Evolutionary conservation across 164 flowering plant species (phyloP).

Genomic region (Stephania japonica): DNA sequence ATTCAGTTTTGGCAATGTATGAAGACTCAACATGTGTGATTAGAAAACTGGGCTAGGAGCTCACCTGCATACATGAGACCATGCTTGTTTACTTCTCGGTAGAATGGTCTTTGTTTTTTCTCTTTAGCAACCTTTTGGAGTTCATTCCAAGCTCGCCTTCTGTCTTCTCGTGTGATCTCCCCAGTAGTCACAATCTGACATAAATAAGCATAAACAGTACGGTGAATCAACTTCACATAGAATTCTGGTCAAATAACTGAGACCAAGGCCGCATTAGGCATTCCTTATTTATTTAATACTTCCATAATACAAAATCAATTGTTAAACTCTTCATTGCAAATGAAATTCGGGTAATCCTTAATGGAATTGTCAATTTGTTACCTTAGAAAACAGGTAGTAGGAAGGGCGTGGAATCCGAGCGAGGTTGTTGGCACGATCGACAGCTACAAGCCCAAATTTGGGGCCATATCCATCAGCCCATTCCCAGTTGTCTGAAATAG

Average conservation of each 20-base stretch:
- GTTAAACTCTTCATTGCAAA: background rate
- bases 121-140: conserved; percentile 69
- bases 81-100: conserved; percentile 60
- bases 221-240: background rate
- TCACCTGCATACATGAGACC: conserved; percentile 97
- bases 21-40: background rate
- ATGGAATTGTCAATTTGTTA: conserved; percentile 41
- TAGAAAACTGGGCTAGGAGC: background rate
- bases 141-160: conserved; percentile 71
- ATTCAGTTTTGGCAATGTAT: background rate
- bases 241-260: background rate
- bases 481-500: conserved; percentile 97
- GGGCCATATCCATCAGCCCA: conserved; percentile 99
- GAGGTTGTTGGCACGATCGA: conserved; percentile 77
- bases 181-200: conserved; percentile 71
- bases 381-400: conserved; percentile 78
- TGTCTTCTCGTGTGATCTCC: conserved; percentile 56
- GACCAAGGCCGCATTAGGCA: background rate
- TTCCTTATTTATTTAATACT: background rate
- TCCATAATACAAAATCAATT: background rate
- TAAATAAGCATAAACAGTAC: conserved; percentile 6
- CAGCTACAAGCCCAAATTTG: conserved; percentile 95
- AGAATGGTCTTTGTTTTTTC: conserved; percentile 66
- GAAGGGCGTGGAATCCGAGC: conserved; percentile 88
- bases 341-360: background rate